Evolutionary conservation across 768 basidiomycete genomes (phyloP).

Genomic region (Panaeolus papilionaceus): DNA sequence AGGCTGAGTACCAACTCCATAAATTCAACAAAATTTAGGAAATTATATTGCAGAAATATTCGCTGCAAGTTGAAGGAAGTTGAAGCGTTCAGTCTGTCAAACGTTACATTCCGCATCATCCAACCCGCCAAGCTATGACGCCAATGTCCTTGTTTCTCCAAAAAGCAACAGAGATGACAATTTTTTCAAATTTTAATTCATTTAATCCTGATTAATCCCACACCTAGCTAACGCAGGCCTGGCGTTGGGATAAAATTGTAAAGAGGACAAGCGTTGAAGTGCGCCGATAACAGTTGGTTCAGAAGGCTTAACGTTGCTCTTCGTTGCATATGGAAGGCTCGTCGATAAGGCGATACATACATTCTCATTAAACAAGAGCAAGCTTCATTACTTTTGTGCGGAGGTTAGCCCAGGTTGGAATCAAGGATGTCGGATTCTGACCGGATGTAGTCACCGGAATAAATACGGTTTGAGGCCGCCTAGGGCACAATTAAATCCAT

Average conservation of each 20-base stretch:
- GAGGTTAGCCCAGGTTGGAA: neutral
- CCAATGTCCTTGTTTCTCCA: neutral
- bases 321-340: neutral
- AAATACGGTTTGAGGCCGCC: neutral
- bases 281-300: neutral
- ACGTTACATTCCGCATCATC: neutral
- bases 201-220: neutral
- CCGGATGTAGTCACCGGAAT: neutral
- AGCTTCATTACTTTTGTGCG: slow-evolving; percentile 7
- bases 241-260: neutral
- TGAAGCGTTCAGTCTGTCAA: neutral
- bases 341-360: neutral
- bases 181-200: neutral
- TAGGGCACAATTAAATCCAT: neutral
- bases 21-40: neutral
- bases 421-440: neutral
- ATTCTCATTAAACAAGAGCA: neutral
- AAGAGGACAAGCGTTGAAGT: neutral
- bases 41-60: neutral
- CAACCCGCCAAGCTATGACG: neutral
- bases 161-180: neutral
- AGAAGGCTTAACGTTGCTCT: neutral
- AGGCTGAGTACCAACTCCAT: neutral
- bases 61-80: too few species aligned
- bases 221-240: neutral